Conservation (phyloP, 345 rosid species). For the Citropsis articulata region DNA sequence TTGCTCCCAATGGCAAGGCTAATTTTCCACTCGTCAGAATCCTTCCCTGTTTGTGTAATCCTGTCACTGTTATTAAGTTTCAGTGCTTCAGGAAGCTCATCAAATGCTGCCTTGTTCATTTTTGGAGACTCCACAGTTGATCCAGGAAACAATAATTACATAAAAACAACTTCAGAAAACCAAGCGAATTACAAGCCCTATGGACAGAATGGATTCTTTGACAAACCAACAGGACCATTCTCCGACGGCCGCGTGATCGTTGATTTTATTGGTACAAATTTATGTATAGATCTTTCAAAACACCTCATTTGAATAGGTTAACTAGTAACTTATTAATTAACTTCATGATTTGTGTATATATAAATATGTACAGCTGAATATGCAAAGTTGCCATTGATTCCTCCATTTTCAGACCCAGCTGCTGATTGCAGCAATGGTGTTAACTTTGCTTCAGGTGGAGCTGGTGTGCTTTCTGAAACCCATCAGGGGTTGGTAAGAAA, state of each 20-base stretch:
- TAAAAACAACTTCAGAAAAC: slow-evolving; percentile 35
- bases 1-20: slow-evolving; percentile 16
- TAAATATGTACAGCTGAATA: slow-evolving; percentile 32
- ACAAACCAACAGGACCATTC: slow-evolving; percentile 47
- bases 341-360: neutral
- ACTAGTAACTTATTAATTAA: neutral
- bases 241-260: slow-evolving; percentile 51
- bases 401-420: slow-evolving; percentile 39
- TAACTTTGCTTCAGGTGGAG: slow-evolving; percentile 57
- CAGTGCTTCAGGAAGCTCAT: slow-evolving; percentile 3
- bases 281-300: too few species aligned
- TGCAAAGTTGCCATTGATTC: slow-evolving; percentile 50
- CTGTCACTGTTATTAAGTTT: neutral
- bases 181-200: slow-evolving; percentile 43
- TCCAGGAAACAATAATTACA: slow-evolving; percentile 54
- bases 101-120: slow-evolving; percentile 32
- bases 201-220: slow-evolving; percentile 40
- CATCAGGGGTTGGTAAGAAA: slow-evolving; percentile 38
- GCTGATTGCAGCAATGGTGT: slow-evolving; percentile 34
- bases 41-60: neutral
- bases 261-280: slow-evolving; percentile 43
- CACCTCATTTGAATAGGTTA: too few species aligned
- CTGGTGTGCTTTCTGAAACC: slow-evolving; percentile 50
- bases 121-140: slow-evolving; percentile 59
- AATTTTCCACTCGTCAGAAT: neutral